These are phyloP conservation scores for Debaryomyces psychrophilus DNA, from an alignment of 1,139 yeast genomes.

Conservation along the genomic window DNA sequence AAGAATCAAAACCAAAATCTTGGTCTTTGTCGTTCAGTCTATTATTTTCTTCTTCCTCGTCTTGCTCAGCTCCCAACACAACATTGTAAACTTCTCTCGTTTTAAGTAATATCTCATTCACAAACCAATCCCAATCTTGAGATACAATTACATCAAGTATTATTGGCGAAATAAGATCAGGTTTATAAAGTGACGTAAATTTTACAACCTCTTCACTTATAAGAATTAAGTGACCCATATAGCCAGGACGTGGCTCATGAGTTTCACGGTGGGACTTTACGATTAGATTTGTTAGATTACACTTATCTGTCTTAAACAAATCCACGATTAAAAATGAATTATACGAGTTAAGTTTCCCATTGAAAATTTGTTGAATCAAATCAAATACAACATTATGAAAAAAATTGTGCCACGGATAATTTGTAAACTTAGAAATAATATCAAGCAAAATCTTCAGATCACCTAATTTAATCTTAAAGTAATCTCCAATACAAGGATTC, in stretches of 20 bases:
- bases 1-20: conserved; percentile 35
- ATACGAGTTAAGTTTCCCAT: conserved; percentile 52
- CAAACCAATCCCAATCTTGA: conserved; percentile 51
- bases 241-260: conserved; percentile 44
- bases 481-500: conserved; percentile 49
- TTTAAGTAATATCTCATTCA: conserved; percentile 43
- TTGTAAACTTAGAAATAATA: conserved; percentile 41
- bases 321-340: conserved; percentile 52
- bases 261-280: conserved; percentile 32
- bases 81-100: conserved; percentile 52
- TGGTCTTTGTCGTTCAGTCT: conserved; percentile 16
- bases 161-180: conserved; percentile 49
- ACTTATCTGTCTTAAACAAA: conserved; percentile 34
- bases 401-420: conserved; percentile 52
- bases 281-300: conserved; percentile 40
- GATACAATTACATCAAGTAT: conserved; percentile 43
- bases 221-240: conserved; percentile 50
- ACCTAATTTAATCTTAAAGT: conserved; percentile 44
- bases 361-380: conserved; percentile 50
- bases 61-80: conserved; percentile 46
- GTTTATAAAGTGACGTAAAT: conserved; percentile 51
- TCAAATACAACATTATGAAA: conserved; percentile 56
- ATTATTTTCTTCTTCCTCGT: conserved; percentile 18
- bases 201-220: conserved; percentile 54
- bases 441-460: conserved; percentile 43